Base-by-base conservation (phyloP, 2,329 filamentous ascomycete genomes). In the Pseudogymnoascus sp. region DNA sequence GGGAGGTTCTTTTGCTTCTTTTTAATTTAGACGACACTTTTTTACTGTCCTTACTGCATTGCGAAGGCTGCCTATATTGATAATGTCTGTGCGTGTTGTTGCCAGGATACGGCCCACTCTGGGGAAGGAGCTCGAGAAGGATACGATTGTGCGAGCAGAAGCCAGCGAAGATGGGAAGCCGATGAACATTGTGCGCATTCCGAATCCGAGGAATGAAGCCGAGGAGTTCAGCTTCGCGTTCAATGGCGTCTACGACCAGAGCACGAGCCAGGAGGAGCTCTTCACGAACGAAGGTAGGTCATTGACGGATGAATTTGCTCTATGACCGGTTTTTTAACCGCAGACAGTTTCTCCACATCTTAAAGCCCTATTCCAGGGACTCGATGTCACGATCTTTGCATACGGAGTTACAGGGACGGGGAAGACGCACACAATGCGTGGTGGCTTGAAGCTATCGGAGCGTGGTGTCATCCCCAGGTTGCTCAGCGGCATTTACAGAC, bases 361-460 rank as follows among this genome's bases (percentile, higher is more conserved):
- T 67, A 97, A 96, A 75, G 90, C 95, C 63, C 85, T 98, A 8
- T 97, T 98, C 78, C 88, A 88, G 77, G 95, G 91, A 65, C 86
- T 92, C 73, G 90, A 96, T 77, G 85, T 93, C 45, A 96, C 92
- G 10, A 85, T 96, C 64, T 96, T 97, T 73, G 92, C 93, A 28
- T 96, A 97, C 74, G 93, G 93, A 66, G 91, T 93, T 65, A 96
- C 93, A 0, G 93, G 93, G 57, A 96, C 92, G 0, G 93, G 93
- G 64, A 97, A 97, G 78, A 97, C 93, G 65, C 91, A 96, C 77
- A 97, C 93, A 2, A 96, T 97, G 92, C 88, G 93, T 68, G 93
- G 93, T 68, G 93, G 93, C 41, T 85, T 96, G 76, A 90, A 89
- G 73, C 81, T 96, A 63, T 88, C 89, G 4, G 92, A 96, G 64